Base-by-base conservation (phyloP, 73 alveolate genomes). In the Paramecium bursaria region DNA sequence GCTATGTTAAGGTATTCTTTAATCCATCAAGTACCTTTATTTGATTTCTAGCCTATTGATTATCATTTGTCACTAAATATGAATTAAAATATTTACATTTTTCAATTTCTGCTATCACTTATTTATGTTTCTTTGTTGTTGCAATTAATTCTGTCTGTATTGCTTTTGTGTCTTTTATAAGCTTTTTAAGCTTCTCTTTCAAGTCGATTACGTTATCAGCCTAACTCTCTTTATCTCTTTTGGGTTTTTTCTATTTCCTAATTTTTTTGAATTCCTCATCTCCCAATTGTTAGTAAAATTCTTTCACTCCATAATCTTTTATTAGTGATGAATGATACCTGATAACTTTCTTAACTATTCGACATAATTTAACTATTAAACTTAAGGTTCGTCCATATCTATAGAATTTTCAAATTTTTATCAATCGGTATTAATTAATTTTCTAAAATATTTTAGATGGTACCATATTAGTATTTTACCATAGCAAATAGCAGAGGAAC, bases 231-330 rank as follows among this genome's bases (percentile, higher is more conserved):
- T 25, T 4, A 6, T 67, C 3, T 25, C 60, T 67, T 42, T 67
- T 67, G 5, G 53, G 19, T 39, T 25, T 39, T 67, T 67, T 67
- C 49, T 4, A 19, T 42, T 67, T 4, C 50, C 23, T 67, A 15
- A 67, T 67, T 42, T 67, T 67, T 67, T 42, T 67, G 21, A 35
- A 67, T 17, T 67, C 82, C 3, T 67, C 82, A n/a, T 33, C 82
- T 0, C 82, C 82, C 33, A 39, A 39, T 13, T 31, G 35, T 42
- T 47, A n/a, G n/a, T n/a, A n/a, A n/a, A n/a, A n/a, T n/a, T n/a
- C n/a, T n/a, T n/a, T n/a, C n/a, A n/a, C n/a, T n/a, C n/a, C n/a
- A n/a, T n/a, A n/a, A n/a, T n/a, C n/a, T n/a, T n/a, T n/a, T n/a
- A n/a, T n/a, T n/a, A n/a, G n/a, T n/a, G n/a, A n/a, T n/a, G n/a